Base-by-base conservation (phyloP, 2,329 filamentous ascomycete genomes). In the Nigrograna mackinnonii region DNA sequence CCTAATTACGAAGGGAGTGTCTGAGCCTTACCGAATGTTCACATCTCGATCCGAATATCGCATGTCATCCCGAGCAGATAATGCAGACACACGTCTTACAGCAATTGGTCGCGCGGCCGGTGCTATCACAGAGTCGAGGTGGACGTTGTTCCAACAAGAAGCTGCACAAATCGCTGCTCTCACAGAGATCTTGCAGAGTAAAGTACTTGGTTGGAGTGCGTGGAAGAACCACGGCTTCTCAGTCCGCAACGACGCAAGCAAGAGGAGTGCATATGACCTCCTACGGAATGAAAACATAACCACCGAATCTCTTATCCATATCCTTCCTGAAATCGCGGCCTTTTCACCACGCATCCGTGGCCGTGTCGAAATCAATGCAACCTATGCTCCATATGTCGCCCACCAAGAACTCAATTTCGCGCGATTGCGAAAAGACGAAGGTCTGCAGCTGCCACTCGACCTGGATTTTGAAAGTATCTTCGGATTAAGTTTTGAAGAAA, bases 21-120 rank as follows among this genome's bases (percentile, higher is more conserved):
- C 88, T 2, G 94, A 99, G 64, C 94, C 94, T 1, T 99, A 99
- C 70, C 84, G 94, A 54, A 97, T 99, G 91, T 99, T 99, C 74
- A 99, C 94, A 2, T 88, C 89, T 5, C 84, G 94, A 50, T 95
- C 88, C 71, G 94, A 99, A 72, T 99, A 95, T 70, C 88, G 94
- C 49, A 91, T 99, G 80, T 89, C 86, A 32, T 84, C 90, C 2
- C 86, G 94, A 49, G 86, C 94, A 34, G 94, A 99, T 73, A 99
- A 99, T 63, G 94, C 94, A 24, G 94, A 99, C 69, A 69, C 86
- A 4, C 85, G 94, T 2, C 82, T 99, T 21, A 97, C 94, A 0
- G 77, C 80, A 21, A 85, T 86, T 64, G 94, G 90, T 7, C 84
- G 86, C 43, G 73, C 78, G 12, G 88, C 85, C 57, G 91, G 92